Conservation (phyloP, 257 asterid species). For the Galeopsis tetrahit region DNA sequence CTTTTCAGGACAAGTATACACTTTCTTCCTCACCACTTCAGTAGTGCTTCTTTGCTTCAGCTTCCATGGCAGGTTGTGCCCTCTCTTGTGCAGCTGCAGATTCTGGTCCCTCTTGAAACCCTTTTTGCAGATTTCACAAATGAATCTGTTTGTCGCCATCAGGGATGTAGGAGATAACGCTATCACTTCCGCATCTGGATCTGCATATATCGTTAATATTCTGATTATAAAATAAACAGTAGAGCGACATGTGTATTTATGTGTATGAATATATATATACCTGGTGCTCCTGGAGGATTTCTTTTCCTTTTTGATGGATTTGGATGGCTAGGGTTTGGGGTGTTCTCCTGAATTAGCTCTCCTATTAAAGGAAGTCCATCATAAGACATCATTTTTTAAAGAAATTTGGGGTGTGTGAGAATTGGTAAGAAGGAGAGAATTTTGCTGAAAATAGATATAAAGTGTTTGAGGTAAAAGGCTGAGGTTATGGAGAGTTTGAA, state of each 20-base stretch:
- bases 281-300: slow-evolving; percentile 93
- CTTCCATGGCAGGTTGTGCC: slow-evolving; percentile 18
- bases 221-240: not conserved
- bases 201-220: slow-evolving; percentile 49
- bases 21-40: slow-evolving; percentile 46
- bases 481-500: no score
- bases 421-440: slow-evolving; percentile 11
- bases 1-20: not conserved
- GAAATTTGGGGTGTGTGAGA: not conserved
- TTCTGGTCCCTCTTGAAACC: slow-evolving; percentile 58
- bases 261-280: no score
- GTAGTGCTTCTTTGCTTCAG: slow-evolving; percentile 21
- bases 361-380: slow-evolving; percentile 56
- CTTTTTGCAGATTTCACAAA: slow-evolving; percentile 91
- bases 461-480: not conserved
- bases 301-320: slow-evolving; percentile 62
- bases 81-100: slow-evolving; percentile 13
- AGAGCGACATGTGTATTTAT: not conserved
- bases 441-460: slow-evolving; percentile 21
- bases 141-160: slow-evolving; percentile 88
- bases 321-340: slow-evolving; percentile 58
- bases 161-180: slow-evolving; percentile 85
- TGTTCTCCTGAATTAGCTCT: not conserved
- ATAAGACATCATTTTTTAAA: slow-evolving; percentile 68
- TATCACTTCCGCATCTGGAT: slow-evolving; percentile 95